Base-by-base conservation (phyloP, 2,329 filamentous ascomycete species). In the Paracoccidioides lutzii region DNA sequence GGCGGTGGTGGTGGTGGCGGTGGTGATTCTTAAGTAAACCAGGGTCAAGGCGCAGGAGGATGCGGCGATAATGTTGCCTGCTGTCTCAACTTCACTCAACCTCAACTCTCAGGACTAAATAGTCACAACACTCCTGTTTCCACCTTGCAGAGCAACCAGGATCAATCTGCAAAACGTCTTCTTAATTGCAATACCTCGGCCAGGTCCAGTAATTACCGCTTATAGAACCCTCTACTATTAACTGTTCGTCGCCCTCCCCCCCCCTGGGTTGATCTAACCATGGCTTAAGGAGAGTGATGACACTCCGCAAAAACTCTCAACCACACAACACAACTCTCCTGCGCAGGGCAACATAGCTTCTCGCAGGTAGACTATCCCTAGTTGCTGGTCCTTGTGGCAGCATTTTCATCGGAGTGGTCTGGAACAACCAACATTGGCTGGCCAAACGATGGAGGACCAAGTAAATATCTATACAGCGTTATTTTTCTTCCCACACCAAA, bases 401-500 rank as follows among this genome's bases (percentile, higher is more conserved):
- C 45, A 55, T 48, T 45, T 55, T 57, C 55, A 51, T 43, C 58
- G 28, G 49, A 62, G 46, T 50, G 46, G 46, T 3, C 33, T 38
- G 46, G 33, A 50, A 22, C 2, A 22, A 22, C 22, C n/a, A 38
- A 50, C 61, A 22, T 59, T 62, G 66, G 68, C 67, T 67, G 66
- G 67, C 66, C 64, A 66, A 57, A 71, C 69, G 63, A 73, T 73
- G 71, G 71, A 73, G 69, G 71, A 73, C 61, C 71, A 73, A 70
- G 71, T 73, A 64, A 62, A 64, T 53, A 58, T 56, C 54, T 48
- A 42, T 51, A 38, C 33, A 33, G 50, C 28, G 14, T 42, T 28
- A 51, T 32, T 54, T 32, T 59, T 32, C 33, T 48, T 30, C 22
- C 22, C 22, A 22, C 22, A 22, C 22, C 22, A 22, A 22, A 41